Evolutionary conservation across 164 flowering plant species (phyloP).

Genomic region (Macadamia tetraphylla): DNA sequence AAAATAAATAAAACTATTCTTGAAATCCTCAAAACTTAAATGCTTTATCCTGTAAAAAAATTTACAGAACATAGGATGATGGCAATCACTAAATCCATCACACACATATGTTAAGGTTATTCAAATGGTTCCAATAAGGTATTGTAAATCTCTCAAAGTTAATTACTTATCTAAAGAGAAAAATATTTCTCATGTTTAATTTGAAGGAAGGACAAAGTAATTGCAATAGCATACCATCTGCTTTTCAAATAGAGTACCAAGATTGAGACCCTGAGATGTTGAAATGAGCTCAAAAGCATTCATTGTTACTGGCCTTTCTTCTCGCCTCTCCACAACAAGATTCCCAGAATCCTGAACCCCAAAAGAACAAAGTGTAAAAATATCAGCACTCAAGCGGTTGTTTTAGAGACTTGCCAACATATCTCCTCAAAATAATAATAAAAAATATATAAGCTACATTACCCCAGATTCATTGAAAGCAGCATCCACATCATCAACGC

Average conservation of each 20-base stretch:
- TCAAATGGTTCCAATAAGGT: background rate
- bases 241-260: conserved; percentile 74
- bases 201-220: too few species aligned
- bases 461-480: conserved; percentile 66
- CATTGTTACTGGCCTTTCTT: conserved; percentile 73
- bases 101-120: background rate
- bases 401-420: background rate
- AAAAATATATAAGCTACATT: conserved; percentile 13
- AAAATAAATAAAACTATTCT: background rate
- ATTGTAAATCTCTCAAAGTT: background rate
- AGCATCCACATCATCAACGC: conserved; percentile 75
- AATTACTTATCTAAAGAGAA: too few species aligned
- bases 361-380: conserved; percentile 1
- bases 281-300: conserved; percentile 98
- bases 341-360: conserved; percentile 47
- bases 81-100: background rate
- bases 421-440: conserved; percentile 1
- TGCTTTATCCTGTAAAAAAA: too few species aligned
- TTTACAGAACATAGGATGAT: too few species aligned
- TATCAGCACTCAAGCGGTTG: too few species aligned
- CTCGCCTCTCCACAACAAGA: conserved; percentile 87
- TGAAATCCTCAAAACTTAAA: background rate
- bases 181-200: background rate
- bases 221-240: conserved; percentile 54
- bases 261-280: conserved; percentile 93